phyloP scores from a whole-genome alignment of 106 monocot genomes.

The Gastrodia elata region DNA sequence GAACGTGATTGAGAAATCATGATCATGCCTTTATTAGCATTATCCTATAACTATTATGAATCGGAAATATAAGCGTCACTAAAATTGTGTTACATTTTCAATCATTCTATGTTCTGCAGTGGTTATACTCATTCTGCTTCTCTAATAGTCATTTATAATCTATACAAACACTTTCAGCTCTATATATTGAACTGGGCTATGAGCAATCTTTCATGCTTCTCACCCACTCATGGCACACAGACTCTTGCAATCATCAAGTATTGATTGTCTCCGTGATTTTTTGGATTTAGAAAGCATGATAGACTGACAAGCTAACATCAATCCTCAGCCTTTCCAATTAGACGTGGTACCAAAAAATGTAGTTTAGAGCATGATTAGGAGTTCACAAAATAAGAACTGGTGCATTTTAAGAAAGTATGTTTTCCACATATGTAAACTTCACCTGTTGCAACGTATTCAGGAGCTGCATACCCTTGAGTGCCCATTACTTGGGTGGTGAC shows the following conservation, averaged over 20 bases:
- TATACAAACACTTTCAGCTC: background rate
- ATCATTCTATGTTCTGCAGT: no score
- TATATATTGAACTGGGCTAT: background rate
- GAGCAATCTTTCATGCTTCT: background rate
- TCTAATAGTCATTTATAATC: no score
- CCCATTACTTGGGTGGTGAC: slow-evolving; percentile 95
- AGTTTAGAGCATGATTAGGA: background rate
- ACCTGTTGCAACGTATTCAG: slow-evolving; percentile 95
- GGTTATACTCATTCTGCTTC: no score
- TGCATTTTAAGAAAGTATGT: background rate
- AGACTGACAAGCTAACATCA: background rate
- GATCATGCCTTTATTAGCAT: background rate
- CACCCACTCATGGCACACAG: background rate
- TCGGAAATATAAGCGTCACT: background rate
- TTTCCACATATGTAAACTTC: background rate
- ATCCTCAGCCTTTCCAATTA: background rate
- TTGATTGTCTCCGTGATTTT: background rate
- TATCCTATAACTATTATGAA: background rate
- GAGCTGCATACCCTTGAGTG: slow-evolving; percentile 92
- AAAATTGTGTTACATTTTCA: no score
- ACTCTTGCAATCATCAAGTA: background rate
- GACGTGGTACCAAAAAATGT: background rate
- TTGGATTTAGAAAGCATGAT: background rate
- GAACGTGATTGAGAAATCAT: background rate
- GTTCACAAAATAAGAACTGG: background rate